Base-by-base conservation (phyloP, 129 eudicot species). In the Logfia minima region DNA sequence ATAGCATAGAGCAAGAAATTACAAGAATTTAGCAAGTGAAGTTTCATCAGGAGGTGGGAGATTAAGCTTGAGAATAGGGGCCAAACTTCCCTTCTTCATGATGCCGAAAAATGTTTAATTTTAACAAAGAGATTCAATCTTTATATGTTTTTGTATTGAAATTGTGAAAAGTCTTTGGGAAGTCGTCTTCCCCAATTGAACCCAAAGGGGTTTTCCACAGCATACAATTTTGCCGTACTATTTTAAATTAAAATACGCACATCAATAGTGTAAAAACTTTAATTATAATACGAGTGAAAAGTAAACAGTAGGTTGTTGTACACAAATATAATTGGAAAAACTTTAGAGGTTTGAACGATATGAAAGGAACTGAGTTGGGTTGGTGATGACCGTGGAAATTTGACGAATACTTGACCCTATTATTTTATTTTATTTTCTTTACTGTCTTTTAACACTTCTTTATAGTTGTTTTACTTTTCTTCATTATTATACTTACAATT, bases 11-110 rank as follows among this genome's bases (percentile, higher is more conserved):
- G 32, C 51, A 35, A 72, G 77, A 53, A 60, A 37, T 8, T 89
- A 94, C 98, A 94, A 84, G 87, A 94, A 94, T 61, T 86, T 89
- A 52, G 93, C 81, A 41, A 94, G 83, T 71, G 95, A 84, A 24
- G 68, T 84, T 74, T 94, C 96, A 84, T 94, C 97, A 11, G 97
- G 82, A 62, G 88, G 86, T 75, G 97, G 97, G 31, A 94, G 84
- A 67, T 83, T 76, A 71, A 94, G 90, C 87, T 89, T 94, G 77
- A 94, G 91, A 21, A 82, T 78, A 39, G 91, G 89, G 70, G 88
- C 96, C 48, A 89, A 78, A 67, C 34, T 72, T 55, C 97, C 97
- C 84, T 87, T 92, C 73, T 92, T 92, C 96, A 92, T 89, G 65
- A 28, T 76, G 80, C 13, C 48, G 66, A 22, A 68, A 17, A 66